A percentile compares a stretch with the other conserved stretches of the same genome.
phyloP scores from a whole-genome alignment of 805 yeast species.

The Pichia kluyveri region DNA sequence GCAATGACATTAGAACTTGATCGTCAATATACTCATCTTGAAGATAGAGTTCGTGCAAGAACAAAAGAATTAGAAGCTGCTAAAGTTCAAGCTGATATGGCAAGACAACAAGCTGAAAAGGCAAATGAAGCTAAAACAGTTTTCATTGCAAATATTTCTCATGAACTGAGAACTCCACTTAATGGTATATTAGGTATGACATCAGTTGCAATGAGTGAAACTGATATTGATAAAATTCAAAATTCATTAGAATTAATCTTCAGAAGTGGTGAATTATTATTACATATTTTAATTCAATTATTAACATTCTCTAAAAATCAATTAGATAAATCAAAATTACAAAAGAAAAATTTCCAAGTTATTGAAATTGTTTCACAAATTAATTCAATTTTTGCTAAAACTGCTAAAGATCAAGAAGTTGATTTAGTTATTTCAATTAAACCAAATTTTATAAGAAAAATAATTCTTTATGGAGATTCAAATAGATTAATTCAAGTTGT shows the following conservation, averaged over 20 bases:
- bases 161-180: slow-evolving; percentile 89
- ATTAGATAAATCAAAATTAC: slow-evolving; percentile 71
- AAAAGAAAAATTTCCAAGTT: slow-evolving; percentile 71
- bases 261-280: slow-evolving; percentile 81
- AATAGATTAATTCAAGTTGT: slow-evolving; percentile 86
- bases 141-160: slow-evolving; percentile 86
- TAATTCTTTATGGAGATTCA: slow-evolving; percentile 78
- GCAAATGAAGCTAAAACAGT: slow-evolving; percentile 97
- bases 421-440: slow-evolving; percentile 50
- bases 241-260: slow-evolving; percentile 74
- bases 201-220: slow-evolving; percentile 85
- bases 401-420: slow-evolving; percentile 72
- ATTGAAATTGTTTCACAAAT: slow-evolving; percentile 79
- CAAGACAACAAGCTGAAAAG: slow-evolving; percentile 45
- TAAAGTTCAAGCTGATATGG: slow-evolving; percentile 58
- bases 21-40: slow-evolving; percentile 73
- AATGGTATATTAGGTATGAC: slow-evolving; percentile 97
- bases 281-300: slow-evolving; percentile 85
- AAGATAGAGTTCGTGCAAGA: slow-evolving; percentile 79
- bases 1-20: slow-evolving; percentile 85
- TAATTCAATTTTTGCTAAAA: slow-evolving; percentile 72
- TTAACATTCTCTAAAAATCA: slow-evolving; percentile 91
- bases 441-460: slow-evolving; percentile 52
- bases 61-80: slow-evolving; percentile 86
- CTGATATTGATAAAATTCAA: slow-evolving; percentile 56